Conservation (phyloP, 495 filamentous ascomycete genomes). For the Podospora comata region DNA sequence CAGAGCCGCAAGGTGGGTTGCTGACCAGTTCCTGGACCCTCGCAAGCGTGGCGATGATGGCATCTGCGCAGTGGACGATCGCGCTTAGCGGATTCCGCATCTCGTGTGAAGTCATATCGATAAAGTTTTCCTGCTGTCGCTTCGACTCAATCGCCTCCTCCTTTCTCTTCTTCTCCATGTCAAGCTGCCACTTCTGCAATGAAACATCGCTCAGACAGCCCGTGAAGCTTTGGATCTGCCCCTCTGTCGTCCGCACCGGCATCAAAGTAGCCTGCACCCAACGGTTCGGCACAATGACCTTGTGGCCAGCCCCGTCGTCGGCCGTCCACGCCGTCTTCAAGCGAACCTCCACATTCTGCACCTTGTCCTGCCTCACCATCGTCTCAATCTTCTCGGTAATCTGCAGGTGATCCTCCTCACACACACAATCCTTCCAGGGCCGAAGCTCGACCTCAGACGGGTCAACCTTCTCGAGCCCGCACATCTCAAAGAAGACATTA, state of each 20-base stretch:
- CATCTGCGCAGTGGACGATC: constrained; percentile 68
- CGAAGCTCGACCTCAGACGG: constrained; percentile 28
- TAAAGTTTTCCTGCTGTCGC: constrained; percentile 63
- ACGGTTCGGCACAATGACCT: constrained; percentile 28
- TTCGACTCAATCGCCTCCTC: constrained; percentile 47
- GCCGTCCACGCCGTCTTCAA: constrained; percentile 34
- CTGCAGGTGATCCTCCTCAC: constrained; percentile 28
- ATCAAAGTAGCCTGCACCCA: constrained; percentile 39
- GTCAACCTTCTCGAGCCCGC: constrained; percentile 36
- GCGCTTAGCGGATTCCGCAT: constrained; percentile 73
- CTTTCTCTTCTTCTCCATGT: constrained; percentile 37
- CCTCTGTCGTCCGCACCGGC: constrained; percentile 33
- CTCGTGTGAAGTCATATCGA: constrained; percentile 76
- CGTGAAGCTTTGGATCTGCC: constrained; percentile 35
- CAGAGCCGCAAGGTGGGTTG: constrained; percentile 5
- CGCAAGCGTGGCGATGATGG: constrained; percentile 35
- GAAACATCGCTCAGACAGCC: constrained; percentile 41
- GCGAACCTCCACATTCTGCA: constrained; percentile 36
- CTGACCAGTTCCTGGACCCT: constrained; percentile 32
- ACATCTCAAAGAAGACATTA: constrained; percentile 47
- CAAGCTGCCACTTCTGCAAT: constrained; percentile 39
- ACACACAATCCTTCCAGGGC: constrained; percentile 40
- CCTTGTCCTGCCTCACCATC: constrained; percentile 29
- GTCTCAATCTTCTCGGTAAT: constrained; percentile 28
- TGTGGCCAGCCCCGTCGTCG: constrained; percentile 31